These are phyloP conservation scores for Sordariomycetes sp. DNA, from an alignment of 2,329 filamentous ascomycete genomes.

Conservation along the genomic window DNA sequence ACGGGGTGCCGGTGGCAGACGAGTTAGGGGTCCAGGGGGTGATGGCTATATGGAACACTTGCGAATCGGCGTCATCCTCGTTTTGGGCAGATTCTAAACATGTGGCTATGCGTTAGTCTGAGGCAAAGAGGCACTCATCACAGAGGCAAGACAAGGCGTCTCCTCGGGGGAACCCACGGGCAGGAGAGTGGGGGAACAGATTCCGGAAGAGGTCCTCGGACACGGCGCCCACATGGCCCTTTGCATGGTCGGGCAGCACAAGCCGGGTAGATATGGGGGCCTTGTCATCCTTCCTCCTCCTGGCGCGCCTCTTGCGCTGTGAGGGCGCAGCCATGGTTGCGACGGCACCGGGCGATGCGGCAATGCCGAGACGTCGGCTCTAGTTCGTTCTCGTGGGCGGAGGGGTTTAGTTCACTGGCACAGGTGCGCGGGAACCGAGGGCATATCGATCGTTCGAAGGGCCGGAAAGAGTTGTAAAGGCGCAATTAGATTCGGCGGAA, in stretches of 20 bases:
- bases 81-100: constrained; percentile 12
- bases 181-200: constrained; percentile 56
- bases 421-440: not conserved
- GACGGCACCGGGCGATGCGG: not conserved
- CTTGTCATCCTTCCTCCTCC: constrained; percentile 46
- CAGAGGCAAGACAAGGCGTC: not conserved
- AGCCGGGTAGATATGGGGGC: constrained; percentile 69
- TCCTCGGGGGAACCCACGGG: constrained; percentile 29
- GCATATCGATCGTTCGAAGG: not conserved
- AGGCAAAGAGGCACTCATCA: not conserved
- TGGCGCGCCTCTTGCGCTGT: constrained; percentile 35
- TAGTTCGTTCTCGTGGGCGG: not conserved
- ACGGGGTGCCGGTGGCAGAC: constrained; percentile 52
- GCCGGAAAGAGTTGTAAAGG: not conserved
- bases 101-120: not conserved
- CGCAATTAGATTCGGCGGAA: not conserved
- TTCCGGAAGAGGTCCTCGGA: constrained; percentile 79
- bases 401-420: not conserved
- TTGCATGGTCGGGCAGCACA: constrained; percentile 74
- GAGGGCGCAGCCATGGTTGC: constrained; percentile 13
- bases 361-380: not conserved
- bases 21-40: constrained; percentile 59
- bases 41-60: constrained; percentile 56
- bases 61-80: constrained; percentile 23
- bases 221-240: constrained; percentile 74